Percentiles rank a stretch among this genome's conserved stretches.
phyloP scores from a whole-genome alignment of 768 basidiomycete species.

The Russula lepida region DNA sequence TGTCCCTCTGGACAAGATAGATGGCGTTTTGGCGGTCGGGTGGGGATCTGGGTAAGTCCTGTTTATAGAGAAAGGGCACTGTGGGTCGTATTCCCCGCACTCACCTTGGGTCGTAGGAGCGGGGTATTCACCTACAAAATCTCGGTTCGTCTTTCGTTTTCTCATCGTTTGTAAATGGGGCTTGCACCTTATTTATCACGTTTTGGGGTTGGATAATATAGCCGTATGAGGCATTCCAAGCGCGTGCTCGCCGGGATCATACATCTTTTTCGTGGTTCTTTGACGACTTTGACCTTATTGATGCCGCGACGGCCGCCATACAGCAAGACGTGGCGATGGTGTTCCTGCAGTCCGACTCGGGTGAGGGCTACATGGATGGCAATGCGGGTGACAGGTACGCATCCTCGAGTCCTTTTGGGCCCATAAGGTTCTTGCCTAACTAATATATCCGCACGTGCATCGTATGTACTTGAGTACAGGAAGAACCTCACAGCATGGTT shows the following conservation, averaged over 20 bases:
- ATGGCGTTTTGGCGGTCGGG: slow-evolving; percentile 84
- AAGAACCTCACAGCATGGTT: slow-evolving; percentile 41
- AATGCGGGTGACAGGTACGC: slow-evolving; percentile 48
- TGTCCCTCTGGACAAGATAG: too few relatives aligned
- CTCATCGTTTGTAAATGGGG: neutral
- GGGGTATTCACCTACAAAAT: slow-evolving; percentile 71
- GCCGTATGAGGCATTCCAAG: slow-evolving; percentile 78
- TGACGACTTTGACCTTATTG: slow-evolving; percentile 54
- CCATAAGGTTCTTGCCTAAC: neutral
- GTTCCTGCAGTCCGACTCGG: slow-evolving; percentile 33
- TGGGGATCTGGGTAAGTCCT: slow-evolving; percentile 67
- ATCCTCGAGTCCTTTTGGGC: slow-evolving; percentile 14
- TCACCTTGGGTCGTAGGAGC: slow-evolving; percentile 36
- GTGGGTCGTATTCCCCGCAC: neutral
- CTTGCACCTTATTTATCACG: neutral
- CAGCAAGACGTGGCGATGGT: slow-evolving; percentile 47
- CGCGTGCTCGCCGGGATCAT: slow-evolving; percentile 55
- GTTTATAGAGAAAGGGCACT: neutral
- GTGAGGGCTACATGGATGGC: slow-evolving; percentile 47
- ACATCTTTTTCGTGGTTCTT: slow-evolving; percentile 64
- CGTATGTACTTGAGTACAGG: neutral
- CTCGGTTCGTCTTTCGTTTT: slow-evolving; percentile 38
- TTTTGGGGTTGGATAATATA: slow-evolving; percentile 20
- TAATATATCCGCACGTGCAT: neutral
- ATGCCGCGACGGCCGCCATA: slow-evolving; percentile 35